A percentile compares a stretch with the other conserved stretches of the same genome.
phyloP scores from a whole-genome alignment of 2,329 filamentous ascomycete genomes.

The Lecanicillium sp. region DNA sequence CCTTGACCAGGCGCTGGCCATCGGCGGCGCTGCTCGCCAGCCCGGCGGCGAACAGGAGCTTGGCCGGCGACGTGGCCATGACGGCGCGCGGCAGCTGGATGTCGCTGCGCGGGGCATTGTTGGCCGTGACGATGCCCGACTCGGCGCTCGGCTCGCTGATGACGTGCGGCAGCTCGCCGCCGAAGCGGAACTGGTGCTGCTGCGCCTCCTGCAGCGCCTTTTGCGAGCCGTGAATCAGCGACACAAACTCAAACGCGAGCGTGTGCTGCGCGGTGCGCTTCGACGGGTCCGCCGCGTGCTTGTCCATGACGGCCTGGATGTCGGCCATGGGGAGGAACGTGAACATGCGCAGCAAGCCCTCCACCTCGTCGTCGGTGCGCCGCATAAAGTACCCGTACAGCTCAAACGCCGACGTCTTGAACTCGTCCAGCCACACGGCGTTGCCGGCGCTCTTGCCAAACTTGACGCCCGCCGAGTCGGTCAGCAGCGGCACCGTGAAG shows the following conservation, averaged over 20 bases:
- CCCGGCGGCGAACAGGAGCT: constrained; percentile 52
- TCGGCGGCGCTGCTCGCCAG: constrained; percentile 49
- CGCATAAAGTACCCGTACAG: constrained; percentile 87
- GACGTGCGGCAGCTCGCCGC: constrained; percentile 21
- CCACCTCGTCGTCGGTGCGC: constrained; percentile 72
- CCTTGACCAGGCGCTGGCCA: constrained; percentile 47
- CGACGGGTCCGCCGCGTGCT: constrained; percentile 60
- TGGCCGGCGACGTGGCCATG: constrained; percentile 48
- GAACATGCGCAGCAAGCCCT: constrained; percentile 76
- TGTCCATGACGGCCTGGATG: constrained; percentile 60
- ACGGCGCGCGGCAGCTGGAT: constrained; percentile 53
- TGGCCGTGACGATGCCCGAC: constrained; percentile 28
- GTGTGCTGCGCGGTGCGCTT: constrained; percentile 74
- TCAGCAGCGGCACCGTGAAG: constrained; percentile 85
- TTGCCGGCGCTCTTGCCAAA: constrained; percentile 95
- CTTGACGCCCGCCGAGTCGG: constrained; percentile 77
- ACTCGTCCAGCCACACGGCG: constrained; percentile 82
- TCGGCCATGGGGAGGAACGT: constrained; percentile 71
- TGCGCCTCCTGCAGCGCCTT: constrained; percentile 56
- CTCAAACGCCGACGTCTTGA: constrained; percentile 75
- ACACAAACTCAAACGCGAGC: constrained; percentile 74
- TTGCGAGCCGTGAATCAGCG: constrained; percentile 65
- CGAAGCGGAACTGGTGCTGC: constrained; percentile 44
- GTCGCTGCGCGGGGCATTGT: constrained; percentile 44
- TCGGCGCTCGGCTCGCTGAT: constrained; percentile 20